Evolutionary conservation across 2,329 filamentous ascomycete genomes (phyloP).

Genomic region (Colletotrichum lentis): DNA sequence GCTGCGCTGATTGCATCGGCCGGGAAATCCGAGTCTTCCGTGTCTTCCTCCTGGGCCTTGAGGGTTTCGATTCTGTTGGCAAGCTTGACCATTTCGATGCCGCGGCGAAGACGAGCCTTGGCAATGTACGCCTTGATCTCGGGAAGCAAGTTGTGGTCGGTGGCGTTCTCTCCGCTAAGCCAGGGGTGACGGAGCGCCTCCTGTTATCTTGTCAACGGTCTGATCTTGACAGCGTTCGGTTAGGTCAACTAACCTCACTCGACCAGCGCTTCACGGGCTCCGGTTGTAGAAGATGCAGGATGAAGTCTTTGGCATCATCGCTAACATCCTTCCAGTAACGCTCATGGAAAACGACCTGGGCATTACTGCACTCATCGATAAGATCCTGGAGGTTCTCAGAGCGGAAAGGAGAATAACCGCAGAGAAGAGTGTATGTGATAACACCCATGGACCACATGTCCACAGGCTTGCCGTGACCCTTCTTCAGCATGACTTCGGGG

Average conservation of each 20-base stretch:
- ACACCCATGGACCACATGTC: conserved; percentile 99
- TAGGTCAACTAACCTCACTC: conserved; percentile 68
- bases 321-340: conserved; percentile 99
- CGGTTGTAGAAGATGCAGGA: conserved; percentile 80
- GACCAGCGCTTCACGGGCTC: conserved; percentile 79
- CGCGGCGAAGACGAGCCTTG: conserved; percentile 87
- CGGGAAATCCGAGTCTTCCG: conserved; percentile 77
- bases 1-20: conserved; percentile 68
- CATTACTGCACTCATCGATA: conserved; percentile 90
- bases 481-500: conserved; percentile 97
- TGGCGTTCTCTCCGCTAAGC: conserved; percentile 90
- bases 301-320: conserved; percentile 94
- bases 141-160: conserved; percentile 95
- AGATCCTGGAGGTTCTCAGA: conserved; percentile 92
- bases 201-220: conserved; percentile 49
- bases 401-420: conserved; percentile 97
- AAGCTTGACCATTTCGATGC: conserved; percentile 95
- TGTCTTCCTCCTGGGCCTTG: conserved; percentile 89
- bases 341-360: conserved; percentile 91
- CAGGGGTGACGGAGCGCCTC: conserved; percentile 83
- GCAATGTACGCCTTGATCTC: conserved; percentile 96
- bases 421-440: conserved; percentile 97
- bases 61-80: conserved; percentile 94
- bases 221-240: background rate
- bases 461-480: conserved; percentile 95